Evolutionary conservation across 768 basidiomycete species (phyloP).

Genomic region (Royoungia palumana): DNA sequence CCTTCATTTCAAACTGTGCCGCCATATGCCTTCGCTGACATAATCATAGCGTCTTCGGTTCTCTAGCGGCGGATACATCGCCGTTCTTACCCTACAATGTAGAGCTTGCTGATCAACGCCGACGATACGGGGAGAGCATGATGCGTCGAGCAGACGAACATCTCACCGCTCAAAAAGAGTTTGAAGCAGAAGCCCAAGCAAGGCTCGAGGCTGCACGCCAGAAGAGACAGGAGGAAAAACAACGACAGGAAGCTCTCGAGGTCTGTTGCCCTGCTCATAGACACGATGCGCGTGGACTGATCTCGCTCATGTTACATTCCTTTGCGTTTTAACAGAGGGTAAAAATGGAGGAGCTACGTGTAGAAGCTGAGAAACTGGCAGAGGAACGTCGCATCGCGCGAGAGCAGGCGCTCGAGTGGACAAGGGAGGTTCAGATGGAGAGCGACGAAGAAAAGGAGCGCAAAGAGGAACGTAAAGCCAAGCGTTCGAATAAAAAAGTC

Average conservation of each 20-base stretch:
- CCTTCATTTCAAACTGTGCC: background rate
- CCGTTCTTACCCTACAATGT: conserved; percentile 73
- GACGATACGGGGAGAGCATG: conserved; percentile 87
- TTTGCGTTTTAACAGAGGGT: conserved; percentile 41
- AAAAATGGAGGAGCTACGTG: conserved; percentile 60
- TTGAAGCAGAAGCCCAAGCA: conserved; percentile 68
- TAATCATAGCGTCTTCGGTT: conserved; percentile 67
- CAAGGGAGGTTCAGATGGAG: conserved; percentile 57
- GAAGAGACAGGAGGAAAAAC: conserved; percentile 76
- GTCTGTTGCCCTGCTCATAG: conserved; percentile 37
- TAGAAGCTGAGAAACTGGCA: conserved; percentile 73
- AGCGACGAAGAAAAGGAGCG: conserved; percentile 63
- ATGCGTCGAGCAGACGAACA: conserved; percentile 80
- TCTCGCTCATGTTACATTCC: background rate
- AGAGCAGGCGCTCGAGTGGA: conserved; percentile 81
- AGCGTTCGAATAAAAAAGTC: conserved; percentile 53
- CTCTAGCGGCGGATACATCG: conserved; percentile 72
- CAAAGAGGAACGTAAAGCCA: conserved; percentile 54
- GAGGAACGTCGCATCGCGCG: conserved; percentile 72
- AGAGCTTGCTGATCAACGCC: conserved; percentile 86
- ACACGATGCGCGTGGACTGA: too few relatives aligned
- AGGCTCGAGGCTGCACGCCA: conserved; percentile 75
- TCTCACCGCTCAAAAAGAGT: conserved; percentile 62
- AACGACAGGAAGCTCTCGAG: conserved; percentile 61
- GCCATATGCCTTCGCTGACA: background rate